Percentiles rank a stretch among this genome's conserved stretches.
These are phyloP conservation scores for Stipa capillata DNA, from an alignment of 176 grass and related monocot genomes.

Conservation along the genomic window DNA sequence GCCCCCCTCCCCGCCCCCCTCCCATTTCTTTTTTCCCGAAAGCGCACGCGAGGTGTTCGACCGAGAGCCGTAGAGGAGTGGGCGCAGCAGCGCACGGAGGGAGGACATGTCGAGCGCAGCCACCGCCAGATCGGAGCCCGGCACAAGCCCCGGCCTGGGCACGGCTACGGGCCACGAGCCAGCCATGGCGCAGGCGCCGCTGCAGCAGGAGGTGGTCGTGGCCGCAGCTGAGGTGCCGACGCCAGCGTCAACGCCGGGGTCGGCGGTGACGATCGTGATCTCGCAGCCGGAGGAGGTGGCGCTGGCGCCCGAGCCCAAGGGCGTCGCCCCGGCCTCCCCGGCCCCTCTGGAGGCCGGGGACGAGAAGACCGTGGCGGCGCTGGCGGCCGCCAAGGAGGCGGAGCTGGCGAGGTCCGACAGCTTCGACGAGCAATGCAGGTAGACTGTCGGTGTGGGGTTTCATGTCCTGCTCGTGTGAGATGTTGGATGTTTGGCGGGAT, in stretches of 20 bases:
- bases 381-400: conserved; percentile 26
- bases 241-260: not conserved
- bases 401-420: conserved; percentile 54
- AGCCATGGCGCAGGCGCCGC: not conserved
- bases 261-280: conserved; percentile 62
- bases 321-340: not conserved
- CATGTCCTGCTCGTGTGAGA: not conserved
- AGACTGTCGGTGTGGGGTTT: not conserved
- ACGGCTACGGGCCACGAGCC: not conserved
- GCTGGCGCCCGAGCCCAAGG: conserved; percentile 26
- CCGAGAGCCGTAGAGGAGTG: not conserved
- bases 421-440: conserved; percentile 90
- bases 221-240: not conserved
- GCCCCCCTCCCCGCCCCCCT: not conserved
- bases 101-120: conserved; percentile 29
- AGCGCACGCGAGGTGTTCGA: conserved; percentile 24
- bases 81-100: not conserved
- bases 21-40: not conserved
- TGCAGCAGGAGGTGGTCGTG: conserved; percentile 18
- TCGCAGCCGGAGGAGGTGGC: conserved; percentile 45
- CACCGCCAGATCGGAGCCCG: conserved; percentile 9
- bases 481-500: not conserved
- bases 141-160: not conserved
- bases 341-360: not conserved
- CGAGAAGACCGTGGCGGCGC: not conserved